Evolutionary conservation across 2,329 filamentous ascomycete species (phyloP).

Genomic region (Venturia oleaginea): DNA sequence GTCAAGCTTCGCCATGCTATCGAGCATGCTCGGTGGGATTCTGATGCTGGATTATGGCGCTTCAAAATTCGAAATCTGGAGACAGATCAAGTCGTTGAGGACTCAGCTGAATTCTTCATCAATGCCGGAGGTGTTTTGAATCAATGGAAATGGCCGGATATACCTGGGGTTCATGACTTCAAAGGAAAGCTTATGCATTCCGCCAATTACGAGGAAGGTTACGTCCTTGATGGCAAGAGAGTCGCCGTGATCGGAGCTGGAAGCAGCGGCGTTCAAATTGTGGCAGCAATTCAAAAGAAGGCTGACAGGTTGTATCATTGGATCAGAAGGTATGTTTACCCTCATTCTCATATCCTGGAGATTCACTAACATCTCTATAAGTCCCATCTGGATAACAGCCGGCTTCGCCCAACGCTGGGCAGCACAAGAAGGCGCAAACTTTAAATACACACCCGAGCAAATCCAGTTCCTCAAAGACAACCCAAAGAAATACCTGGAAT

Average conservation of each 20-base stretch:
- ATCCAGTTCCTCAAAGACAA: slow-evolving; percentile 30
- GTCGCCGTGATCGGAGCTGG: slow-evolving; percentile 36
- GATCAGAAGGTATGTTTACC: slow-evolving; percentile 24
- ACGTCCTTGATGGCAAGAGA: slow-evolving; percentile 29
- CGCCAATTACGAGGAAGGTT: slow-evolving; percentile 34
- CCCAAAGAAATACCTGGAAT: slow-evolving; percentile 37
- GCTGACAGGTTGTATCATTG: slow-evolving; percentile 33
- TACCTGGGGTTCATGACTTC: slow-evolving; percentile 34
- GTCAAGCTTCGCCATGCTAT: slow-evolving; percentile 40
- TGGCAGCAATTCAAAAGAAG: slow-evolving; percentile 31
- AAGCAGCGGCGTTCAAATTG: slow-evolving; percentile 34
- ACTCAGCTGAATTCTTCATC: slow-evolving; percentile 33
- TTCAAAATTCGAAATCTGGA: slow-evolving; percentile 28
- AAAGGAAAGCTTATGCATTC: slow-evolving; percentile 36
- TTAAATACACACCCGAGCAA: slow-evolving; percentile 36
- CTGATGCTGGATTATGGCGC: slow-evolving; percentile 31
- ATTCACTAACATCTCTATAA: background rate
- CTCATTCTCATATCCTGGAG: background rate
- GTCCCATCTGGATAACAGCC: slow-evolving; percentile 39
- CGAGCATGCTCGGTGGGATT: slow-evolving; percentile 35
- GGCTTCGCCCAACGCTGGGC: slow-evolving; percentile 41
- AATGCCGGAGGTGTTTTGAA: slow-evolving; percentile 37
- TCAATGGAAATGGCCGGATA: slow-evolving; percentile 36
- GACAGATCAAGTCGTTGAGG: slow-evolving; percentile 25
- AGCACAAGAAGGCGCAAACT: slow-evolving; percentile 38